Base-by-base conservation (phyloP, 2,329 filamentous ascomycete genomes). In the Epichloe festucae region DNA sequence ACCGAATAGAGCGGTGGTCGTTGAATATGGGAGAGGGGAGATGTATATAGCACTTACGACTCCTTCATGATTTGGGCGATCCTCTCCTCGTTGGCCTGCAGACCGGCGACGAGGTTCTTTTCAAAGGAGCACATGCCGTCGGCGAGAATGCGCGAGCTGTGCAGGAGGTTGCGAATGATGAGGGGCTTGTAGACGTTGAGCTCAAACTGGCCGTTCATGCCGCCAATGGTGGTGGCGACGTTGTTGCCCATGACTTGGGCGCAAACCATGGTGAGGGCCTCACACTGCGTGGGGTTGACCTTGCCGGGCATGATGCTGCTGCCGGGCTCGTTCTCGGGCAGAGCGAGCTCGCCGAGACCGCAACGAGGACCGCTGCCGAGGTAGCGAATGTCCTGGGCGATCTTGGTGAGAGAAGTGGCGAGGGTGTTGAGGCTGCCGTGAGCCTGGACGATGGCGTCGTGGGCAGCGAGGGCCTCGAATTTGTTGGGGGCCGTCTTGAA, bases 231-330 rank as follows among this genome's bases (percentile, higher is more conserved):
- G 55, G 88, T 84, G 39, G 93, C 89, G 50, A 89, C 85, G 67
- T 97, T 84, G 78, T 98, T 98, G 65, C 93, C 93, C 79, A 97
- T 95, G 56, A 98, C 91, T 72, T 98, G 93, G 19, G 88, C 82
- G 75, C 91, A 96, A 55, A 97, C 77, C 93, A 98, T 98, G 61
- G 93, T 97, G 69, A 98, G 75, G 55, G 89, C 87, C 77, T 98
- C 93, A 73, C 89, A 95, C 74, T 98, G 93, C 35, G 93, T 98
- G 35, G 93, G 93, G 77, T 98, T 98, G 68, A 98, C 93, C 77
- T 98, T 98, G 65, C 93, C 93, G 44, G 93, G 93, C 93, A 98
- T 98, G 76, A 98, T 97, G 61, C 87, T 94, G 65, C 86, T 93
- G 57, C 91, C 91, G 36, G 93, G 93, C 76, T 98, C 93, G 74